Percentiles rank a stretch among this genome's conserved stretches.
Conservation (phyloP, 495 filamentous ascomycete genomes). For the Talaromyces liani region DNA sequence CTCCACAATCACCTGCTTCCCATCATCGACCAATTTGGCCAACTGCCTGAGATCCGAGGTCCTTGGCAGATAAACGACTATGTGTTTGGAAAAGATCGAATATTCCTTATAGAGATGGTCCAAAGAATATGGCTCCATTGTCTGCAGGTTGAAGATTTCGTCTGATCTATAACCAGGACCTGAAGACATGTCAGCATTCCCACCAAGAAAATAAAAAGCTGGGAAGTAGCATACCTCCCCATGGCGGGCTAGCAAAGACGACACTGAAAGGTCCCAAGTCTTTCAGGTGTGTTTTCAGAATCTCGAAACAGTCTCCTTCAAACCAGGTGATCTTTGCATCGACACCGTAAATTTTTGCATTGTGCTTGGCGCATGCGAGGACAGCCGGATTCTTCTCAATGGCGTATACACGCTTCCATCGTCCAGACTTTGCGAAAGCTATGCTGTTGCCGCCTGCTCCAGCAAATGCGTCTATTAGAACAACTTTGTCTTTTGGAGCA, state of each 20-base stretch:
- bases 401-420: conserved; percentile 75
- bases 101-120: conserved; percentile 53
- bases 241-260: conserved; percentile 87
- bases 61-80: conserved; percentile 79
- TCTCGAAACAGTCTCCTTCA: conserved; percentile 71
- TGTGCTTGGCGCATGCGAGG: conserved; percentile 83
- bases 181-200: conserved; percentile 20
- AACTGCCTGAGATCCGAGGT: conserved; percentile 83
- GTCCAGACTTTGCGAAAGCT: conserved; percentile 70
- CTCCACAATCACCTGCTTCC: conserved; percentile 55
- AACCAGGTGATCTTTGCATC: conserved; percentile 73
- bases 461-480: conserved; percentile 80
- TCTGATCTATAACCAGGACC: conserved; percentile 72
- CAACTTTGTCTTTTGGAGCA: conserved; percentile 42
- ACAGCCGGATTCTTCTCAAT: conserved; percentile 75
- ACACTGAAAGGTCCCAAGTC: conserved; percentile 49
- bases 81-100: conserved; percentile 37
- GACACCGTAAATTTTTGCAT: conserved; percentile 84
- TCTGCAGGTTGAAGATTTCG: conserved; percentile 73
- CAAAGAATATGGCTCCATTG: conserved; percentile 82
- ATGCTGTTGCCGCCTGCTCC: conserved; percentile 95
- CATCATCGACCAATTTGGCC: conserved; percentile 50
- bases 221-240: conserved; percentile 60
- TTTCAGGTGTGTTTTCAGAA: conserved; percentile 42
- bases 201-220: not conserved